phyloP scores from a whole-genome alignment of 2,329 filamentous ascomycete species.

The Xylogone sp. region DNA sequence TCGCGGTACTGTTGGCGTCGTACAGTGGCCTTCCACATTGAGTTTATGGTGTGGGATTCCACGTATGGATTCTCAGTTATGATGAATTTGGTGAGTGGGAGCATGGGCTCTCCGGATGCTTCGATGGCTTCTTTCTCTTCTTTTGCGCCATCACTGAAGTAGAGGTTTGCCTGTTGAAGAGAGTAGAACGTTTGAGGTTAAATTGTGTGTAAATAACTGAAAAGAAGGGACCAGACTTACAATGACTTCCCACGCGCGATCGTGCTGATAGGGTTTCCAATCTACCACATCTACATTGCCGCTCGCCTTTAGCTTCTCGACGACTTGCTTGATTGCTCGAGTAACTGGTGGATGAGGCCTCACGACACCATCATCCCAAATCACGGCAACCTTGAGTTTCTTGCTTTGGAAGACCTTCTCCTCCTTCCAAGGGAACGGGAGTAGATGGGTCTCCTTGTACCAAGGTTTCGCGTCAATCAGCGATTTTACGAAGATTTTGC shows the following conservation, averaged over 20 bases:
- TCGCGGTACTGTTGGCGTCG: conserved; percentile 33
- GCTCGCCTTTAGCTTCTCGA: conserved; percentile 42
- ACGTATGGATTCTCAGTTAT: conserved; percentile 47
- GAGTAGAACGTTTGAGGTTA: not conserved
- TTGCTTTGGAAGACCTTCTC: conserved; percentile 29
- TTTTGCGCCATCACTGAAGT: conserved; percentile 58
- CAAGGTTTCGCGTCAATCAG: conserved; percentile 43
- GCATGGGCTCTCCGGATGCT: conserved; percentile 52
- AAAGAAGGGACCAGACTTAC: conserved; percentile 21
- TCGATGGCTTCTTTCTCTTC: conserved; percentile 47
- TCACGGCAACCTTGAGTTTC: conserved; percentile 56
- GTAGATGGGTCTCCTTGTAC: conserved; percentile 45
- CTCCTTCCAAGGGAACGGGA: conserved; percentile 49
- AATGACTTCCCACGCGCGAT: conserved; percentile 45
- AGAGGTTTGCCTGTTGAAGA: conserved; percentile 35
- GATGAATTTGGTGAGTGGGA: conserved; percentile 57
- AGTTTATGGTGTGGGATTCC: conserved; percentile 34
- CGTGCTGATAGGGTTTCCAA: conserved; percentile 50
- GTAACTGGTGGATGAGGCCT: conserved; percentile 56
- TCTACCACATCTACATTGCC: conserved; percentile 50
- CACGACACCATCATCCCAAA: conserved; percentile 57
- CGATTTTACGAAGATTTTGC: conserved; percentile 38
- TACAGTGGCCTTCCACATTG: conserved; percentile 24
- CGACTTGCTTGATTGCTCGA: conserved; percentile 52
- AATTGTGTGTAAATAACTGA: too few relatives aligned